Base-by-base conservation (phyloP, 1,284 basidiomycete genomes). In the Ganoderma sinense region DNA sequence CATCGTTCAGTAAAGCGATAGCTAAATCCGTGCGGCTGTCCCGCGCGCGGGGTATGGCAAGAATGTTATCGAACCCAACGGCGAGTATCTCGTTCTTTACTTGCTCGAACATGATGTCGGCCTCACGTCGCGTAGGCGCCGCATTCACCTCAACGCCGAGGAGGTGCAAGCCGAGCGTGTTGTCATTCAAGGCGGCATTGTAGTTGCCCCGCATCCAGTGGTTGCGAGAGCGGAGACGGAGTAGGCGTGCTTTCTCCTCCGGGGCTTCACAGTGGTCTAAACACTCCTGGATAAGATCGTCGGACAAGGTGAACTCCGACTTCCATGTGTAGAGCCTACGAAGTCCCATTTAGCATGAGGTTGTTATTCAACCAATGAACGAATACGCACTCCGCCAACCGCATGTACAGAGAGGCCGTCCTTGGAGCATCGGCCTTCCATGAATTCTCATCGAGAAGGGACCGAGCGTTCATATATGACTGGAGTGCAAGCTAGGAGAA, bases 71-170 rank as follows among this genome's bases (percentile, higher is more conserved):
- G 73, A 91, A 91, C 0, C 91, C 90, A 18, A 90, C 85, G 0
- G 89, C 88, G 61, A 92, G 79, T 60, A 92, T 89, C 77, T 91
- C 88, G 74, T 89, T 89, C 78, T 90, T 91, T 66, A 92, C 88
- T 75, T 87, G 84, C 69, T 91, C 88, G 75, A 91, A 92, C 85
- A 90, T 86, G 16, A 78, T 71, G 75, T 90, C 87, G 29, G 87
- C 88, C 70, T 90, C 87, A 61, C 83, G 81, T 31, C 82, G 78
- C 2, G 86, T 86, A 2, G 89, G 89, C 0, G 85, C 76, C 3
- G 86, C 75, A 71, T 88, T 86, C 40, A 92, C 80, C 39, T 89
- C 87, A 11, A 92, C 84, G 1, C 89, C 89, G n/a, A 93, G 83
- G 1, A 87, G 78, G 69, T 85, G 86, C 31, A 93, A 81, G 16